Base-by-base conservation (phyloP, 768 basidiomycete genomes). In the Mycena vitilis region DNA sequence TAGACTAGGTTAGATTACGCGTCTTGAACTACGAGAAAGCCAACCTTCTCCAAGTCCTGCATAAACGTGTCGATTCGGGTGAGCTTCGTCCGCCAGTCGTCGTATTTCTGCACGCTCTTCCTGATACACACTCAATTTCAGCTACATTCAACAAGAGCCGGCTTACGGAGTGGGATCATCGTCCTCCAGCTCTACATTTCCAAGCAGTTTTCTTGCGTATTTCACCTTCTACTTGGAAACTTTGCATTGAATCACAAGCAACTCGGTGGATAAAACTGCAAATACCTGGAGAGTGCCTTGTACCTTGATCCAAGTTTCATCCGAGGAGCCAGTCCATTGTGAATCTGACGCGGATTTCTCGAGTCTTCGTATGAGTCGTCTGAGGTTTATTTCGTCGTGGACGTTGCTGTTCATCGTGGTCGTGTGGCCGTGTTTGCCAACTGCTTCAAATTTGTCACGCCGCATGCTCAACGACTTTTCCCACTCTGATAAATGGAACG, bases 361-460 rank as follows among this genome's bases (percentile, higher is more conserved):
- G 0, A 94, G 83, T 63, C 88, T 77, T 51, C 84, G 82, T 6
- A 93, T 77, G 9, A 94, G 83, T 56, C 90, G 84, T 12, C 79
- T 78, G 11, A 94, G 81, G 77, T 94, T 94, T 15, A 94, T 86
- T 71, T 87, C 85, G 79, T 94, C 90, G 65, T 92, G 92, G 51
- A 36, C 40, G 63, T 69, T 60, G 7, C 42, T 30, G 47, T 45
- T n/a, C 68, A 69, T 69, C 42, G 16, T 42, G 23, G 10, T 7
- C 42, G 56, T 51, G n/a, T 66, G 65, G 25, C 45, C 10, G 36
- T 59, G 34, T 45, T 23, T 51, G 23, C n/a, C 36, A 25, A 34
- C 13, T n/a, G n/a, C n/a, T n/a, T n/a, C n/a, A n/a, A n/a, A n/a
- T n/a, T n/a, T n/a, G n/a, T n/a, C n/a, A n/a, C n/a, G n/a, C n/a